Evolutionary conservation across 257 asterid genomes (phyloP), one percentile per base, ranked within the genome.

Genomic region (Haberlea rhodopensis): DNA sequence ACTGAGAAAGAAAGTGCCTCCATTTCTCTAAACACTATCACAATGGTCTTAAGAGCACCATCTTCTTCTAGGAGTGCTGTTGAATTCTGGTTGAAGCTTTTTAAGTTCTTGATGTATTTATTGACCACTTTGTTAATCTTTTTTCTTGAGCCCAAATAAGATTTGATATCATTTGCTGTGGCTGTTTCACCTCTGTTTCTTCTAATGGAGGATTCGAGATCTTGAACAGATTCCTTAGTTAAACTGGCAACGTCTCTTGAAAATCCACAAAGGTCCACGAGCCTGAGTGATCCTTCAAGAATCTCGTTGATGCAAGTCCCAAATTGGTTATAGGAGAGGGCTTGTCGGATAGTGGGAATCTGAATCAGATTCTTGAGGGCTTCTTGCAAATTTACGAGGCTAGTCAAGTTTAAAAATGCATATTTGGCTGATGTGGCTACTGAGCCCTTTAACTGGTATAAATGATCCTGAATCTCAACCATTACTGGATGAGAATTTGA

Each of bases 181-280:
- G 20, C 20, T 10, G 61, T 26, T 23, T 56, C 63, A 10, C 15
- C 25, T 48, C 75, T 53, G 25, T 51, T 63, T 8, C 80, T 71
- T 15, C 77, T 29, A 3, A 78, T 31, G 19, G 71, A 73, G 16
- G 76, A 76, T 51, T 76, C 74, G 1, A 72, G 76, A 9, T 71
- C 75, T 43, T 74, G 82, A 28, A 77, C 66, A 4, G 53, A 69
- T 60, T 75, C 77, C 62, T 80, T 77, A 26, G 63, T 46, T 3
- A 45, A 56, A 0, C 51, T 53, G 19, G 69, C 60, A 48, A 62
- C 55, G 1, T 77, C 79, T 52, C 52, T 66, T 13, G 66, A 53
- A 5, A 54, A 23, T 5, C 66, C 53, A 51, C 79, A 77, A 16
- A 67, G 59, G 46, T 74, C 80, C 52, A 80, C 52, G 11, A 68